Evolutionary conservation across 306 rosid species (phyloP), one percentile per base, ranked within the genome.

Genomic region (Trifolium dubium): DNA sequence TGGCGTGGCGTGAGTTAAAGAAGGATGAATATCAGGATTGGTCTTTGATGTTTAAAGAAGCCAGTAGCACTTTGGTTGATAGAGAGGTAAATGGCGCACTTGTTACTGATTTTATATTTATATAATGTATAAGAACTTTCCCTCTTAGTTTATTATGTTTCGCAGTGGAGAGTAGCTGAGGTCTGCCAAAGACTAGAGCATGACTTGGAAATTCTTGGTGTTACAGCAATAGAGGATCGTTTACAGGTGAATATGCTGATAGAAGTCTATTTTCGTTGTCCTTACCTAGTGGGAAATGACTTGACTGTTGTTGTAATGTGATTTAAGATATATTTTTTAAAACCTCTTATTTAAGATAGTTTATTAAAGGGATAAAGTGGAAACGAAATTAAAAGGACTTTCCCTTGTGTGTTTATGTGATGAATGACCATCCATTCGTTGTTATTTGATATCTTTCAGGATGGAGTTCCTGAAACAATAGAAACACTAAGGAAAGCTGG

Each of bases 111-210:
- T 74, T 67, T 37, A 49, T 56, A 58, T 67, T 65, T 34, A 51
- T 54, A 60, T 62, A 61, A 19, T 64, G 54, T 31, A 41, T 19
- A 30, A 68, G 75, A 43, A 47, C 60, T 41, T 28, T 37, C 56
- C 32, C 67, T 65, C 83, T 72, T 32, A 82, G 66, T 78, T 63
- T 58, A 71, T 64, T 77, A 53, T 83, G 65, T 73, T 80, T 79
- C 77, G 78, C 88, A 95, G 99, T 95, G 99, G 99, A 95, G 96
- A 87, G 67, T 95, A 51, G 98, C 99, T 66, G 99, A 95, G 81
- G 91, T 88, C 80, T 89, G 96, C 82, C 99, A 92, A 87, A 87
- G 86, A 85, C 71, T 92, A 79, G 99, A 95, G 73, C 98, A 83
- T 49, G 87, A 92, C 85, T 75, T 90, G 73, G 98, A 92, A 84